Evolutionary conservation across 176 grass and related monocot species (phyloP).

Genomic region (Paspalum vaginatum): DNA sequence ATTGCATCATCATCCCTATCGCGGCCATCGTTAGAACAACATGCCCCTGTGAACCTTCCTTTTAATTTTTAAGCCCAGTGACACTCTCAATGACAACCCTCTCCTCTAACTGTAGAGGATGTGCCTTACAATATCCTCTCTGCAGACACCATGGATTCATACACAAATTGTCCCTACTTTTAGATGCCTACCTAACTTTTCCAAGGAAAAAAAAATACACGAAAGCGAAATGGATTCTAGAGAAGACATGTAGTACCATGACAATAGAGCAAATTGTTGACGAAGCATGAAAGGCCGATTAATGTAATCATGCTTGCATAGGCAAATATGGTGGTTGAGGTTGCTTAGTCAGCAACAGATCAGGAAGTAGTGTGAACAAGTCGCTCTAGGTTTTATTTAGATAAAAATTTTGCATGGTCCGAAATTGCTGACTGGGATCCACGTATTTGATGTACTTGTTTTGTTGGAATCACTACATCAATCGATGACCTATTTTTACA

Average conservation of each 20-base stretch:
- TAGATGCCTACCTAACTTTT: no score
- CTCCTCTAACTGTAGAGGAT: no score
- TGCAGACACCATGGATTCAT: no score
- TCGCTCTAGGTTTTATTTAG: not conserved
- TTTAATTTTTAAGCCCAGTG: no score
- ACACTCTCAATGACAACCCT: no score
- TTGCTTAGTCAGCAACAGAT: slow-evolving; percentile 29
- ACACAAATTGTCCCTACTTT: no score
- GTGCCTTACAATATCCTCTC: no score
- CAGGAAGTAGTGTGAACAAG: not conserved
- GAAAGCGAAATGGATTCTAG: not conserved
- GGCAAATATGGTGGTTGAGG: not conserved
- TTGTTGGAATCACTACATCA: not conserved
- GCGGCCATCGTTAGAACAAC: no score
- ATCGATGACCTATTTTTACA: no score
- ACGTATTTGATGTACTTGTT: not conserved
- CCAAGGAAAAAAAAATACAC: no score
- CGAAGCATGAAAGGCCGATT: not conserved
- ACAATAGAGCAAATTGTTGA: not conserved
- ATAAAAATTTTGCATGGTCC: not conserved
- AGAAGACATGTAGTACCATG: not conserved
- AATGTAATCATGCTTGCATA: not conserved
- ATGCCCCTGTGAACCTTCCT: no score
- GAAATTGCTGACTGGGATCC: slow-evolving; percentile 31
- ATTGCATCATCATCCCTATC: no score